These are phyloP conservation scores for Kodamaea sagamina DNA, from an alignment of 805 yeast genomes.

Conservation along the genomic window DNA sequence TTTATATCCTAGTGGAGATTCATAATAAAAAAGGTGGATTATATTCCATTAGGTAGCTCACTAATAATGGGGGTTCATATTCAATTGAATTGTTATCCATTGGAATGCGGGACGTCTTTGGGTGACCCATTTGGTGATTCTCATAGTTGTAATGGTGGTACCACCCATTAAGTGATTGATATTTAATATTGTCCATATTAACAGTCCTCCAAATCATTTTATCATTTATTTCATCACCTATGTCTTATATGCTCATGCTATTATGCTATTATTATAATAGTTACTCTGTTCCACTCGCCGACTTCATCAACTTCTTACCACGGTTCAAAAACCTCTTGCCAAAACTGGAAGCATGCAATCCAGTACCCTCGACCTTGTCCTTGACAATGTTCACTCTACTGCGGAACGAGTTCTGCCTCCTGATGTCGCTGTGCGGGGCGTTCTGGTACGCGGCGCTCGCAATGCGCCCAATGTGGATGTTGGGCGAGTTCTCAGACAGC, in stretches of 20 bases:
- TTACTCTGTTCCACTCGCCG: constrained; percentile 5
- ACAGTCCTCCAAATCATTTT: no score
- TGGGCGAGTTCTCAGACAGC: constrained; percentile 34
- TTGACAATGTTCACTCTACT: constrained; percentile 50
- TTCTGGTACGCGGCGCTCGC: constrained; percentile 68
- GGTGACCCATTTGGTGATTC: no score
- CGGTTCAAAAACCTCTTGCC: constrained; percentile 58
- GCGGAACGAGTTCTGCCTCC: constrained; percentile 49
- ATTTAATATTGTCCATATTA: no score
- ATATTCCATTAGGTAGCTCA: no score
- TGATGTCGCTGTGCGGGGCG: constrained; percentile 57
- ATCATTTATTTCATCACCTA: not conserved
- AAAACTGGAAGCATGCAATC: constrained; percentile 51
- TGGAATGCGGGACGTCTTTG: no score
- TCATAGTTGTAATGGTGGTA: no score
- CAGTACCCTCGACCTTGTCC: constrained; percentile 48
- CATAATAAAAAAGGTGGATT: no score
- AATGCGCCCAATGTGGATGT: constrained; percentile 50
- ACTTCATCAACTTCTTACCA: constrained; percentile 53
- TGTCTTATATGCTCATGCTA: constrained; percentile 3
- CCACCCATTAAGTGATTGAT: no score
- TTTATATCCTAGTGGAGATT: no score
- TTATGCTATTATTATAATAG: no score
- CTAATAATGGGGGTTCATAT: no score
- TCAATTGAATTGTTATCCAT: no score